Evolutionary conservation across 129 eudicot species (phyloP).

Genomic region (Kitagawia praeruptora): DNA sequence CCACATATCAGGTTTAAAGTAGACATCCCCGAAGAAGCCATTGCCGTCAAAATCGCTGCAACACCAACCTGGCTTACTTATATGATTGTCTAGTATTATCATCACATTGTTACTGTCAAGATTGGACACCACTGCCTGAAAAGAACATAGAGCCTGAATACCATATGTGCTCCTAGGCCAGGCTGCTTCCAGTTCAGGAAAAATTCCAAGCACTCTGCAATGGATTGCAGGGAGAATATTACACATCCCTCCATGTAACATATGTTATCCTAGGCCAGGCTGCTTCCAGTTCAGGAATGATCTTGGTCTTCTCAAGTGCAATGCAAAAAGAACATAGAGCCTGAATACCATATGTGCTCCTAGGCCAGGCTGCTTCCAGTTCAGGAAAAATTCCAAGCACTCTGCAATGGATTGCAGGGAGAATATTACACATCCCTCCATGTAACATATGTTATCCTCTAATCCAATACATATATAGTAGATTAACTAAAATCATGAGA

Average conservation of each 20-base stretch:
- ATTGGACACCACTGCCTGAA: constrained; percentile 84
- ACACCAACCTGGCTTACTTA: constrained; percentile 93
- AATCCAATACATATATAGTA: not conserved
- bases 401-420: constrained; percentile 54
- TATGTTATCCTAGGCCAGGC: too few species aligned
- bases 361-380: constrained; percentile 80
- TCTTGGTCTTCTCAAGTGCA: constrained; percentile 88
- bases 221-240: too few species aligned
- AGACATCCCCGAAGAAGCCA: constrained; percentile 88
- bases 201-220: too few species aligned
- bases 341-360: constrained; percentile 93
- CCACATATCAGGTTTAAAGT: constrained; percentile 71
- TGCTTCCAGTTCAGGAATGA: constrained; percentile 77
- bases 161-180: too few species aligned
- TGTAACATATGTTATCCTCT: constrained; percentile 34
- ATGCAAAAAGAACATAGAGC: constrained; percentile 88
- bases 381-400: constrained; percentile 69
- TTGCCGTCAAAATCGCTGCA: constrained; percentile 77
- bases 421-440: constrained; percentile 83
- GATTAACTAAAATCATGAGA: not conserved
- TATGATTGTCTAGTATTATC: constrained; percentile 86
- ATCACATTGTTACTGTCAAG: constrained; percentile 71
- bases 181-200: too few species aligned
- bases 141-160: too few species aligned
- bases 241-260: too few species aligned